Evolutionary conservation across 2,329 filamentous ascomycete species (phyloP), one percentile per base, ranked within the genome.

Genomic region (Fusarium sp.): DNA sequence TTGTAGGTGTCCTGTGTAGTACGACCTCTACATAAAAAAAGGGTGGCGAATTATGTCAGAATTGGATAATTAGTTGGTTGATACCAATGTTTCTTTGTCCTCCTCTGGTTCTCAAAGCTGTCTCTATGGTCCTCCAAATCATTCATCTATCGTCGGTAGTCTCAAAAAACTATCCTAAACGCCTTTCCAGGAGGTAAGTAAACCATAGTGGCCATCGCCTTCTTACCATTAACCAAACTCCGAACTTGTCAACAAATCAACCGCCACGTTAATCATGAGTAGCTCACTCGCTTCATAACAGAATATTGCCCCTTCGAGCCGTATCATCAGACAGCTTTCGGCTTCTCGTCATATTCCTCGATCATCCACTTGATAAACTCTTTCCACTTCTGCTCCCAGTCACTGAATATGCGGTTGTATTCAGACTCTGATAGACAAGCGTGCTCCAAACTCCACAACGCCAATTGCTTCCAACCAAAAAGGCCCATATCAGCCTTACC

Each of bases 381-480:
- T 6, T 86, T 81, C 92, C 91, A 94, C 38, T 84, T 83, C 7
- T 69, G 67, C 65, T 84, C 80, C 86, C 91, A 92, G 48, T 86
- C 82, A 2, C 70, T 60, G 33, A 79, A 65, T 11, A 86, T 77
- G 13, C 73, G 64, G 13, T 70, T 69, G 62, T 83, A 82, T 70
- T 90, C 84, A 0, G 82, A 71, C 5, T 79, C 73, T 30, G 80
- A 79, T 77, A 91, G 82, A 74, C 88, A 91, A 3, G 89, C 84
- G 78, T 92, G 89, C 64, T 90, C 83, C 20, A 92, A 81, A 74
- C 90, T 91, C 90, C 90, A 91, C 72, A 87, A 81, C 22, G 85
- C 84, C 28, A 92, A 85, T 80, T 94, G 91, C 78, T 91, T 91
- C 90, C 92, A 93, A 47, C 92, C 92, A 70, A 89, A 89, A 0